A percentile compares a stretch with the other conserved stretches of the same genome.
Evolutionary conservation across 495 filamentous ascomycete species (phyloP).

Genomic region (Penicillium samsonianum): DNA sequence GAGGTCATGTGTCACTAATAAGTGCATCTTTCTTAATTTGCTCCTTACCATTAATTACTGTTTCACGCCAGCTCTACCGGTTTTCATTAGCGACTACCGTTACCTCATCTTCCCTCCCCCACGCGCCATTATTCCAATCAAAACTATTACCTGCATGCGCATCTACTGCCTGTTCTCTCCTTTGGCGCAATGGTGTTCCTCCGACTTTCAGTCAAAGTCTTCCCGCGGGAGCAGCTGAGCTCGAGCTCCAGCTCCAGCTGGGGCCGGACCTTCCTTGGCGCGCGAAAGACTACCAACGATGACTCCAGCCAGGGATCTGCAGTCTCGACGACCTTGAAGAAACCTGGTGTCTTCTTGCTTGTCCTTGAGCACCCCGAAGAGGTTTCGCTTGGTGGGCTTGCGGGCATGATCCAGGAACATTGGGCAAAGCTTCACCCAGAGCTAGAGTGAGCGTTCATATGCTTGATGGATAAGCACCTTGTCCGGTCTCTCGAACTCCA

Average conservation of each 20-base stretch:
- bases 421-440: conserved; percentile 39
- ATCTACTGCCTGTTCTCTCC: background rate
- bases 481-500: background rate
- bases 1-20: background rate
- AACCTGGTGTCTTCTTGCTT: conserved; percentile 35
- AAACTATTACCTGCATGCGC: background rate
- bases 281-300: background rate
- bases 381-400: conserved; percentile 33
- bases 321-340: conserved; percentile 7
- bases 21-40: background rate
- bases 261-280: background rate
- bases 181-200: conserved; percentile 37
- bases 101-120: background rate
- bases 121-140: background rate
- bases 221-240: conserved; percentile 30
- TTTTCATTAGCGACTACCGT: background rate
- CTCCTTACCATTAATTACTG: background rate
- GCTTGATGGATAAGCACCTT: background rate
- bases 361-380: conserved; percentile 35
- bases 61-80: background rate
- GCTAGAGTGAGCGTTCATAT: conserved; percentile 31
- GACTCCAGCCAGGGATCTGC: conserved; percentile 13
- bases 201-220: conserved; percentile 41
- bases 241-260: background rate
- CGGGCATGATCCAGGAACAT: conserved; percentile 36